Evolutionary conservation across 1,284 basidiomycete genomes (phyloP), one percentile per base, ranked within the genome.

Genomic region (Moniliophthora roreri): DNA sequence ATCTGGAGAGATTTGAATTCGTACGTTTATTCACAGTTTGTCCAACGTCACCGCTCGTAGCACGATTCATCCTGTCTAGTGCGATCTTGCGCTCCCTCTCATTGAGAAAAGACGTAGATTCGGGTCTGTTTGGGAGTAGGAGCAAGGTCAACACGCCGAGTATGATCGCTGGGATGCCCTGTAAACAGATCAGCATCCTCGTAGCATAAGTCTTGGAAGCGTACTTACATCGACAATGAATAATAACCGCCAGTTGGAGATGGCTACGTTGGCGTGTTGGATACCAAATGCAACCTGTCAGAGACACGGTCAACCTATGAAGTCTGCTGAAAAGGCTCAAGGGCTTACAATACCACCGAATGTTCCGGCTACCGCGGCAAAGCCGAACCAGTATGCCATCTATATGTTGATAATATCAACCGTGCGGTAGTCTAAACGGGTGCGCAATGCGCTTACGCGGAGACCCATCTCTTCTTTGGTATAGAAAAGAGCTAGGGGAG

Each of bases 331-430:
- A 11, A 11, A 32, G 11, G 11, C n/a, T 32, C 6, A 32, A 32
- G 28, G 6, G 7, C 11, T 6, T 32, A 32, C 28, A 16, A 89
- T 70, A 18, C 89, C 89, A 16, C 88, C 85, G 53, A 91, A 90
- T 11, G 89, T 87, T 20, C 88, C 88, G 36, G 89, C 85, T 9
- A 89, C 84, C 1, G 88, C 85, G 16, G 88, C 88, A 62, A 89
- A 89, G 8, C 85, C 87, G 62, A 89, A 89, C 86, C 86, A 91
- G 63, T 84, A 81, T 2, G 86, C 88, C 70, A 91, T 76, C 64
- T 77, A 48, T 15, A 37, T 15, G 26, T 1, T 7, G 9, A 11
- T 7, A 16, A 8, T 26, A 3, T 7, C 23, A 4, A 39, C 34
- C 34, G 45, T 47, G 45, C 35, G 9, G 18, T 50, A 15, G 7